A percentile compares a stretch with the other conserved stretches of the same genome.
These are phyloP conservation scores for Diaporthe ilicicola DNA, from an alignment of 2,329 filamentous ascomycete genomes.

Conservation along the genomic window DNA sequence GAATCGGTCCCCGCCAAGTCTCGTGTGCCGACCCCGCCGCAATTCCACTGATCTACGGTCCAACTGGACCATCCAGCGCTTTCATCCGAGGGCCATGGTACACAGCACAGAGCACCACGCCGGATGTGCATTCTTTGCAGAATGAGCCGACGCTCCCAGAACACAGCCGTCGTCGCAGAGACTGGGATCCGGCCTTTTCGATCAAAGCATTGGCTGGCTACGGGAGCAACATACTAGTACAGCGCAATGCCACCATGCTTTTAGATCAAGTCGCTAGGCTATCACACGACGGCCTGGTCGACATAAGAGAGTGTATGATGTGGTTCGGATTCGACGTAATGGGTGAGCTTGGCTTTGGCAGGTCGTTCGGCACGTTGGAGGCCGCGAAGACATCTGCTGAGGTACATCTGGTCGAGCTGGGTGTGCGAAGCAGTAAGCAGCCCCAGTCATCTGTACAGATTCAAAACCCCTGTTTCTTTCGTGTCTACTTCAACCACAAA, in stretches of 20 bases:
- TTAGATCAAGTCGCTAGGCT: neutral
- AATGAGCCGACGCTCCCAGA: neutral
- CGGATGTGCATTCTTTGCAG: neutral
- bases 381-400: neutral
- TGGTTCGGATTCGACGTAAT: slow-evolving; percentile 13
- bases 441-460: neutral
- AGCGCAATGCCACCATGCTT: neutral
- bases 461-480: neutral
- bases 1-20: neutral
- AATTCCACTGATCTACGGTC: neutral
- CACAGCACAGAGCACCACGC: neutral
- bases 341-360: slow-evolving; percentile 8
- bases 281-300: neutral
- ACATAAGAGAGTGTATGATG: slow-evolving; percentile 11
- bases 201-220: slow-evolving; percentile 7
- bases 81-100: slow-evolving; percentile 7
- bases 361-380: slow-evolving; percentile 2
- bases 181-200: slow-evolving; percentile 8
- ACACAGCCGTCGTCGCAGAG: slow-evolving; percentile 4
- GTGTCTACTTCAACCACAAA: neutral
- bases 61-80: neutral
- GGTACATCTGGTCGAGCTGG: slow-evolving; percentile 3
- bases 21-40: neutral
- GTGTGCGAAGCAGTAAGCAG: slow-evolving; percentile 14
- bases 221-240: neutral